Evolutionary conservation across 1,139 yeast genomes (phyloP).

Genomic region (Sugiyamaella xylanicola): DNA sequence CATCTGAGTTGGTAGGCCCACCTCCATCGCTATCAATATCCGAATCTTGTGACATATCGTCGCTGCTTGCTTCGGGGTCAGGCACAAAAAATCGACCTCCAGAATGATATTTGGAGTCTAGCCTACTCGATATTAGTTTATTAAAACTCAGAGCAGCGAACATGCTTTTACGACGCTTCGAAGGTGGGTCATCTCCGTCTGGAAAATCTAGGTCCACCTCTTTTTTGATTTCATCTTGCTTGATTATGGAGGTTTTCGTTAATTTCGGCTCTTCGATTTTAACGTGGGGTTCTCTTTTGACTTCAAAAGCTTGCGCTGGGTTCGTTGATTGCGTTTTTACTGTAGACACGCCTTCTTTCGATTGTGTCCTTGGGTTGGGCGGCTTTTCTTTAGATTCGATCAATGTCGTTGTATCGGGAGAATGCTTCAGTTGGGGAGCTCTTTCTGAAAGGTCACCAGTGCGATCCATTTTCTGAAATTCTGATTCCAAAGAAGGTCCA

Average conservation of each 20-base stretch:
- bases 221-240: not conserved
- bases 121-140: conserved; percentile 70
- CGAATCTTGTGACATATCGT: conserved; percentile 20
- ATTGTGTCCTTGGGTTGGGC: not conserved
- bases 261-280: not conserved
- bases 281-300: not conserved
- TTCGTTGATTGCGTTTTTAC: not conserved
- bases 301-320: not conserved
- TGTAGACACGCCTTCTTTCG: not conserved
- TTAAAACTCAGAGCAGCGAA: conserved; percentile 82
- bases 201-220: not conserved
- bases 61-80: conserved; percentile 34
- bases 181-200: not conserved
- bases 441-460: too few relatives aligned
- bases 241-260: conserved; percentile 15
- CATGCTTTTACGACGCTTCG: conserved; percentile 51
- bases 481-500: too few relatives aligned
- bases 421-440: too few relatives aligned
- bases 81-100: conserved; percentile 82
- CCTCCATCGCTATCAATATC: not conserved
- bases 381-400: too few relatives aligned
- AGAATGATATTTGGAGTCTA: conserved; percentile 78
- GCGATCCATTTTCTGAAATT: too few relatives aligned
- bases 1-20: not conserved
- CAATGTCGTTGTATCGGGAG: too few relatives aligned